These are phyloP conservation scores for Canna indica DNA, from an alignment of 176 grass and related monocot species.

Conservation along the genomic window DNA sequence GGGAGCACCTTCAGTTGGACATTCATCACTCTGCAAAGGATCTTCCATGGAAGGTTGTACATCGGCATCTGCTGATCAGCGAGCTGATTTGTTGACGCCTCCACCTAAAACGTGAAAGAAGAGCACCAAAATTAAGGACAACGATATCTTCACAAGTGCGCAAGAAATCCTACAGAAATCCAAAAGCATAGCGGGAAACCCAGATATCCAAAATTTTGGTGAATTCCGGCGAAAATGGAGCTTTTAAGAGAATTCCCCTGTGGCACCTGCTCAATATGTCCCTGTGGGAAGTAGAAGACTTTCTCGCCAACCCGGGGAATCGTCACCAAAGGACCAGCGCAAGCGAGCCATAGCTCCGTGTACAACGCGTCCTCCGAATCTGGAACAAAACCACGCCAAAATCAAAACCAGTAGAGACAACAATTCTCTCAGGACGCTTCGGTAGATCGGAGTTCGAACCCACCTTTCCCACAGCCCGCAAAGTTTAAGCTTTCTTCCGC, in stretches of 20 bases:
- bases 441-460: not conserved
- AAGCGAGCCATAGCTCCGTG: constrained; percentile 79
- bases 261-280: constrained; percentile 87
- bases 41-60: constrained; percentile 82
- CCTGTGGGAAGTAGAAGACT: constrained; percentile 95
- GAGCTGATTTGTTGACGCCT: constrained; percentile 82
- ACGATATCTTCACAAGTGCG: not conserved
- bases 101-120: constrained; percentile 42
- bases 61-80: constrained; percentile 60
- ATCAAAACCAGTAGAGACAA: constrained; percentile 1
- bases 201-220: not conserved
- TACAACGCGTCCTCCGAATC: constrained; percentile 43
- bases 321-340: constrained; percentile 85
- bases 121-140: constrained; percentile 2
- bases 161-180: not conserved
- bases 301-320: constrained; percentile 55
- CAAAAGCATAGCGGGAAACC: not conserved
- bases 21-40: constrained; percentile 69
- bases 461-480: constrained; percentile 9
- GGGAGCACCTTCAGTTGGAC: constrained; percentile 64
- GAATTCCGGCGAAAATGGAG: not conserved
- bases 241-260: not conserved
- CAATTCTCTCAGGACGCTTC: not conserved
- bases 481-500: not conserved
- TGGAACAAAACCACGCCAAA: constrained; percentile 2